Conservation (phyloP, 345 rosid genomes). For the Anastatica hierochuntica region DNA sequence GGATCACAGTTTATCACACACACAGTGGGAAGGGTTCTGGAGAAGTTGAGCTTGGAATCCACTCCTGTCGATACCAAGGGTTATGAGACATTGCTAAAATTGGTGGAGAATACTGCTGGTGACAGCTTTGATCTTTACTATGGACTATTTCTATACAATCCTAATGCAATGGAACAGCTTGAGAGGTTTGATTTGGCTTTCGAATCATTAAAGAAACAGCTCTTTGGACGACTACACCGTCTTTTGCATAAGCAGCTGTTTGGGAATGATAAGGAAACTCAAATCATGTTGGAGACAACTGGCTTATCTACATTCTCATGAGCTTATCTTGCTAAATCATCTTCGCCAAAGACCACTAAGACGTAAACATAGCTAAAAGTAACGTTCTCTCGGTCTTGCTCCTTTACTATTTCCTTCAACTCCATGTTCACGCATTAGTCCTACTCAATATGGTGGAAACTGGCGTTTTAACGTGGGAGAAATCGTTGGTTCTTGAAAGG, state of each 20-base stretch:
- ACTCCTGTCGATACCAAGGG: slow-evolving; percentile 66
- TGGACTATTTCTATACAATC: slow-evolving; percentile 69
- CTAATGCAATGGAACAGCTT: slow-evolving; percentile 76
- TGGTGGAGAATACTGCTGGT: slow-evolving; percentile 75
- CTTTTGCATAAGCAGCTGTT: slow-evolving; percentile 48
- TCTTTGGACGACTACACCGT: slow-evolving; percentile 52
- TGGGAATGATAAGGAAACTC: slow-evolving; percentile 24
- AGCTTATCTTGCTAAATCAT: slow-evolving; percentile 13
- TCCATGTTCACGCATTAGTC: too few species aligned
- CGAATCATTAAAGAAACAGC: slow-evolving; percentile 61
- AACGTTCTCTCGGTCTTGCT: too few species aligned
- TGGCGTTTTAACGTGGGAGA: too few species aligned
- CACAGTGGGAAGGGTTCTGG: slow-evolving; percentile 63
- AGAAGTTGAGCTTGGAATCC: slow-evolving; percentile 49
- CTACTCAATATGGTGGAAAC: too few species aligned
- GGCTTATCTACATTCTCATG: slow-evolving; percentile 13
- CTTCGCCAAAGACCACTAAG: too few species aligned
- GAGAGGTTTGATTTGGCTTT: slow-evolving; percentile 63
- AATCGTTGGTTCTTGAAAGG: too few species aligned
- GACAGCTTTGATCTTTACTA: slow-evolving; percentile 81
- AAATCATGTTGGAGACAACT: slow-evolving; percentile 21
- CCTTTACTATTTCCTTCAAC: too few species aligned
- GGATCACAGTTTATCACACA: slow-evolving; percentile 85
- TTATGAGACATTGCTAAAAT: slow-evolving; percentile 58
- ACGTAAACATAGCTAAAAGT: too few species aligned